phyloP scores from a whole-genome alignment of 2,329 filamentous ascomycete species.

The Cladosporium velox region DNA sequence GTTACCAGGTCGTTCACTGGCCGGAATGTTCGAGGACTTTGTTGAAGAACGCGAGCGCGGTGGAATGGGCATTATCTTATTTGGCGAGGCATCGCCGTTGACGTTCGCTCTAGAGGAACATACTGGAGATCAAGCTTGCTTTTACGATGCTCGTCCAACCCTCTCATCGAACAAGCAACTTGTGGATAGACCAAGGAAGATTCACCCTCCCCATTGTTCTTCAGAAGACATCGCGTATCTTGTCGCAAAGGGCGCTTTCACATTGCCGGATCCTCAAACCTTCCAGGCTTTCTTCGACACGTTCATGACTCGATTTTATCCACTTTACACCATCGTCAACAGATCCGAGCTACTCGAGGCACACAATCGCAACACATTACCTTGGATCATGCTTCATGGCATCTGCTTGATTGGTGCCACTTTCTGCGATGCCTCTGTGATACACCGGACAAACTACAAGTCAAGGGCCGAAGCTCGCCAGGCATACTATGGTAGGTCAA shows the following conservation, averaged over 20 bases:
- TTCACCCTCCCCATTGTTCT: slow-evolving; percentile 9
- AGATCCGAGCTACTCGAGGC: slow-evolving; percentile 12
- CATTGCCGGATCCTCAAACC: not conserved
- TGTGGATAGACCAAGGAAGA: not conserved
- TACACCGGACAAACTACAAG: slow-evolving; percentile 6
- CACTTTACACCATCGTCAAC: slow-evolving; percentile 11
- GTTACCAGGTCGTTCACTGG: slow-evolving; percentile 1
- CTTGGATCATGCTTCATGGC: slow-evolving; percentile 15
- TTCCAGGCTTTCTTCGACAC: not conserved
- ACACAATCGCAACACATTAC: slow-evolving; percentile 1
- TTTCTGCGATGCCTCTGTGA: slow-evolving; percentile 15
- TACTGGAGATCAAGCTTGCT: slow-evolving; percentile 7
- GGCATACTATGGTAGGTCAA: slow-evolving; percentile 8
- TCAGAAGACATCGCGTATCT: slow-evolving; percentile 16
- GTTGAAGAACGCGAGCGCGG: slow-evolving; percentile 6
- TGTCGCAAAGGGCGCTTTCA: slow-evolving; percentile 12
- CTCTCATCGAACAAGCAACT: slow-evolving; percentile 7
- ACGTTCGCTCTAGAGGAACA: slow-evolving; percentile 14
- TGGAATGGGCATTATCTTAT: slow-evolving; percentile 10
- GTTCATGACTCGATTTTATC: slow-evolving; percentile 15
- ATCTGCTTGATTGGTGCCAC: slow-evolving; percentile 11
- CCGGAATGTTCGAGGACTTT: slow-evolving; percentile 12
- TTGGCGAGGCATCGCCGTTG: slow-evolving; percentile 8
- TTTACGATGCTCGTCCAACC: slow-evolving; percentile 14
- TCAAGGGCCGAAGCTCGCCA: slow-evolving; percentile 7